Evolutionary conservation across 306 rosid genomes (phyloP).

Genomic region (Medicago truncatula): DNA sequence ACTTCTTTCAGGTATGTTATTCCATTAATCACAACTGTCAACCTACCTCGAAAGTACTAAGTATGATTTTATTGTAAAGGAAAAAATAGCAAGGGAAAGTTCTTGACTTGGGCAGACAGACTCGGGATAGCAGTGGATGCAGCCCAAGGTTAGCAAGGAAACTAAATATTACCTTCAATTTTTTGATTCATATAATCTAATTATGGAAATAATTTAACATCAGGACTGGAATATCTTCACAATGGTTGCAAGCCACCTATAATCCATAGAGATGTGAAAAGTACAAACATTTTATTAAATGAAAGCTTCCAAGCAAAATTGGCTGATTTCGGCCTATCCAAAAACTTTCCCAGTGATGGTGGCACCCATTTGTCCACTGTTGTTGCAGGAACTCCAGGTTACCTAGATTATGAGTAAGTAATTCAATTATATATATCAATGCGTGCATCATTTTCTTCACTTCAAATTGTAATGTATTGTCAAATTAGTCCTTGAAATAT

Average conservation of each 20-base stretch:
- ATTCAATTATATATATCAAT: too few relatives aligned
- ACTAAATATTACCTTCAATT: conserved; percentile 17
- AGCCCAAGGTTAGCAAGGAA: conserved; percentile 53
- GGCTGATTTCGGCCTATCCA: conserved; percentile 61
- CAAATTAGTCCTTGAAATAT: too few relatives aligned
- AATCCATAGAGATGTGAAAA: conserved; percentile 65
- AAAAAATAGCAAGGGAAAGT: conserved; percentile 2
- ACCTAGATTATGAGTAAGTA: conserved; percentile 58
- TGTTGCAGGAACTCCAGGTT: conserved; percentile 57
- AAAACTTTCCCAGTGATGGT: conserved; percentile 40
- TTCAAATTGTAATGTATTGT: too few relatives aligned
- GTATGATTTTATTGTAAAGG: conserved; percentile 6
- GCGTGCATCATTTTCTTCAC: too few relatives aligned
- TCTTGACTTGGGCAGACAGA: conserved; percentile 57
- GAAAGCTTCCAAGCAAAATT: conserved; percentile 54
- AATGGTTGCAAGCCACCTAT: conserved; percentile 55
- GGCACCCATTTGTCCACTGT: conserved; percentile 43
- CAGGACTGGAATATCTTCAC: conserved; percentile 68
- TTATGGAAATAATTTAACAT: conserved; percentile 6
- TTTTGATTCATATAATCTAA: conserved; percentile 17
- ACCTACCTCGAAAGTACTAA: not conserved
- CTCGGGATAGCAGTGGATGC: conserved; percentile 54
- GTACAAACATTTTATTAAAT: conserved; percentile 53
- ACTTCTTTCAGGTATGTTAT: conserved; percentile 48
- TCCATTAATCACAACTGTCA: not conserved